Base-by-base conservation (phyloP, 2,329 filamentous ascomycete genomes). In the Reticulascus tulasneorum region DNA sequence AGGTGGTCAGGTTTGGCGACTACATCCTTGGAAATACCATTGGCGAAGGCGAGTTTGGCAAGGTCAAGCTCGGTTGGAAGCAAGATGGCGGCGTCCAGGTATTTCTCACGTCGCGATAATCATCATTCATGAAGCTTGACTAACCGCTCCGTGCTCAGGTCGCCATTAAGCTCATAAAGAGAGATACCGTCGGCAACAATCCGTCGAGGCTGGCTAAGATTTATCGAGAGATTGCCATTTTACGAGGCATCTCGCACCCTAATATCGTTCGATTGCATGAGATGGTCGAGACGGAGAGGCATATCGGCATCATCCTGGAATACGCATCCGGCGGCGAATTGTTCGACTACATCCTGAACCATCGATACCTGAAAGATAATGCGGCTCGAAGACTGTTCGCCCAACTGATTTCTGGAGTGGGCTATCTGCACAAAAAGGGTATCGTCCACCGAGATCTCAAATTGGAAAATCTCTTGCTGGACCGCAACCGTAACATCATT, bases 381-480 rank as follows among this genome's bases (percentile, higher is more conserved):
- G 82, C 90, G 3, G 93, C 93, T 21, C 82, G 93, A 38, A 80
- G 90, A 35, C 68, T 98, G 20, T 98, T 98, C 58, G 91, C 93
- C 16, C 93, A 98, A 64, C 76, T 98, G 27, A 84, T 98, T 10
- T 97, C 91, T 7, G 93, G 93, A 26, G 93, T 98, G 9, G 93
- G 93, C 23, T 98, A 98, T 63, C 71, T 98, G 40, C 93, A 98
- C 67, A 96, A 95, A 64, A 97, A 95, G 66, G 93, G 93, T 43
- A 98, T 98, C 49, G 93, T 98, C 11, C 93, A 98, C 60, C 83
- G 93, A 53, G 93, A 98, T 66, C 66, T 98, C 48, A 98, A 98
- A 66, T 73, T 98, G 29, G 93, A 98, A 65, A 98, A 98, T 56
- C 62, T 98, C 52, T 75, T 98, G 23, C 75, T 98, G 33, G 93